Evolutionary conservation across 768 basidiomycete species (phyloP).

Genomic region (Agrocybe pediades): DNA sequence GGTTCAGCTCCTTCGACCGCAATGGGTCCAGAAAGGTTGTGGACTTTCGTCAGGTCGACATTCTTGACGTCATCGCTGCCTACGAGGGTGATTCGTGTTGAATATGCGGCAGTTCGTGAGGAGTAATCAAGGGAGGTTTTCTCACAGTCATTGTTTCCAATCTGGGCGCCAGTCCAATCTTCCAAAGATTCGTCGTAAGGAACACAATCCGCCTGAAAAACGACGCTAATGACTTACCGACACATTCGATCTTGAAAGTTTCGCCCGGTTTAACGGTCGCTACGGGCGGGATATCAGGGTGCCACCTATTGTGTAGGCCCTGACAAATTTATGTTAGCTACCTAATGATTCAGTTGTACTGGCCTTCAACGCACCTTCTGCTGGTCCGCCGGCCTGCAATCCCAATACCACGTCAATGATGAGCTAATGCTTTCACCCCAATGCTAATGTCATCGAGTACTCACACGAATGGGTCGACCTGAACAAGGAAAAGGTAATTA

Average conservation of each 20-base stretch:
- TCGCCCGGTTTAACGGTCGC: slow-evolving; percentile 66
- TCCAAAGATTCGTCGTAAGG: not conserved
- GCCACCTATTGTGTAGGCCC: slow-evolving; percentile 76
- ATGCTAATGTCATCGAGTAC: slow-evolving; percentile 15
- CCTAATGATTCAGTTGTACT: not conserved
- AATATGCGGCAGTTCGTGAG: not conserved
- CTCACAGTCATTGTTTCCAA: slow-evolving; percentile 73
- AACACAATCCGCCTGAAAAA: not conserved
- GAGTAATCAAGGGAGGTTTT: slow-evolving; percentile 3
- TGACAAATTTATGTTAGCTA: slow-evolving; percentile 20
- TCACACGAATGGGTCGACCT: slow-evolving; percentile 76
- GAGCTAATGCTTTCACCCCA: not conserved
- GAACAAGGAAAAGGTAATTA: not conserved
- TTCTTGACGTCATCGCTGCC: slow-evolving; percentile 69
- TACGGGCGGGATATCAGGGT: slow-evolving; percentile 66
- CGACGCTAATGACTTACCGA: slow-evolving; percentile 43
- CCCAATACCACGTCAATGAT: not conserved
- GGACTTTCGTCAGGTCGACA: slow-evolving; percentile 64
- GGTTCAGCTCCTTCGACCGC: slow-evolving; percentile 77
- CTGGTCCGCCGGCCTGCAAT: slow-evolving; percentile 44
- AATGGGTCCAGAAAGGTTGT: slow-evolving; percentile 78
- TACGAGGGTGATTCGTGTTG: slow-evolving; percentile 19
- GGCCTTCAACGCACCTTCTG: slow-evolving; percentile 55
- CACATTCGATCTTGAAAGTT: slow-evolving; percentile 73
- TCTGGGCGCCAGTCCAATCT: slow-evolving; percentile 84